Evolutionary conservation across 129 eudicot genomes (phyloP).

Genomic region (Saposhnikovia divaricata): DNA sequence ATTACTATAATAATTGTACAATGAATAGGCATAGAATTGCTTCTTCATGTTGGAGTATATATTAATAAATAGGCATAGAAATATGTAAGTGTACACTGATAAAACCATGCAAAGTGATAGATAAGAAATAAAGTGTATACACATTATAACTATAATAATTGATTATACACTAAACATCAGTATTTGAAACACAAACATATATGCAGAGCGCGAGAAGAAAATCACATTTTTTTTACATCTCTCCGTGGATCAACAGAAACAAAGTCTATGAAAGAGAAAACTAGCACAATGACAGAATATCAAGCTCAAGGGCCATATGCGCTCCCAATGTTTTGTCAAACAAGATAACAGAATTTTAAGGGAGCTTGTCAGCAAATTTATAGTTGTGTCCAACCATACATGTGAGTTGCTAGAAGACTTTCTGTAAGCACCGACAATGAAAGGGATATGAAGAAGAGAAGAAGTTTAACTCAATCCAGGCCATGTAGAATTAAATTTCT

Average conservation of each 20-base stretch:
- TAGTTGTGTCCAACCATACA: slow-evolving; percentile 6
- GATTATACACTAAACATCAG: background rate
- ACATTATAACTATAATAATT: background rate
- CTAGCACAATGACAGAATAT: background rate
- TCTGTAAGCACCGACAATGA: background rate
- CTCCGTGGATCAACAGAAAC: background rate
- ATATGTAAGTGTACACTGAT: background rate
- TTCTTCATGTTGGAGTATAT: no score
- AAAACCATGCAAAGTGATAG: background rate
- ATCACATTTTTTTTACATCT: background rate
- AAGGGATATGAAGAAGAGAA: slow-evolving; percentile 4
- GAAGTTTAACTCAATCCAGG: background rate
- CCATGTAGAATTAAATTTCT: background rate
- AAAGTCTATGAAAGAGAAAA: background rate
- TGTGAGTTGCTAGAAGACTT: slow-evolving; percentile 8
- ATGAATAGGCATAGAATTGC: background rate
- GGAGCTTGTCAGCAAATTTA: slow-evolving; percentile 12
- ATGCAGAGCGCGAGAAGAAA: background rate
- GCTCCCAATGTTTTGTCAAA: slow-evolving; percentile 7
- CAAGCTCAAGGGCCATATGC: slow-evolving; percentile 13
- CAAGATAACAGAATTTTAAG: slow-evolving; percentile 6
- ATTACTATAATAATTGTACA: no score
- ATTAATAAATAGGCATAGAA: background rate
- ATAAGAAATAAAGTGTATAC: background rate
- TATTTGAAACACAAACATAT: background rate